A percentile compares a stretch with the other conserved stretches of the same genome.
These are phyloP conservation scores for Chrysosporium keratinophilum DNA, from an alignment of 2,329 filamentous ascomycete species.

Conservation along the genomic window DNA sequence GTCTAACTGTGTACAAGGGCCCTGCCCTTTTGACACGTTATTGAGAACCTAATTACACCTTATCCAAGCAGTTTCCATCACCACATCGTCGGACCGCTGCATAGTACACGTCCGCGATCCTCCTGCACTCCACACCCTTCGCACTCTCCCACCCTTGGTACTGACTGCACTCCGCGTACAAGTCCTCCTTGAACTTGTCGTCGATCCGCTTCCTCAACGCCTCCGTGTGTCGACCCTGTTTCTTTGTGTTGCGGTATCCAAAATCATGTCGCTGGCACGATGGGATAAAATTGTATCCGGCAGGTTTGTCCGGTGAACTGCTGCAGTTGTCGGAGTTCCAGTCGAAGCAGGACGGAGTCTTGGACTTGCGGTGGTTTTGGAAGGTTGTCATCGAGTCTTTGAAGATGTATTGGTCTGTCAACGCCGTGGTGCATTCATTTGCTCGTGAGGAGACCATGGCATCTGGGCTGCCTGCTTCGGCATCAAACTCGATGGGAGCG, in stretches of 20 bases:
- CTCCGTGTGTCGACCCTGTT: conserved; percentile 40
- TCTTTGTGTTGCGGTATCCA: conserved; percentile 46
- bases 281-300: conserved; percentile 26
- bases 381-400: conserved; percentile 36
- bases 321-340: conserved; percentile 32
- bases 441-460: not conserved
- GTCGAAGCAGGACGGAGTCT: conserved; percentile 31
- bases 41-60: not conserved
- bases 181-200: conserved; percentile 33
- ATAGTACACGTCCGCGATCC: conserved; percentile 13
- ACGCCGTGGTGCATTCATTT: conserved; percentile 7
- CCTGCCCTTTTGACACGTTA: no score
- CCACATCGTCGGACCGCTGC: conserved; percentile 12
- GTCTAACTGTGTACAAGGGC: no score
- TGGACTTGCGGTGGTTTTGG: conserved; percentile 31
- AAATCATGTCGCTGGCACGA: conserved; percentile 49
- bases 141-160: conserved; percentile 7
- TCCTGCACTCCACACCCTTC: conserved; percentile 8
- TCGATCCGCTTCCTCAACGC: conserved; percentile 39
- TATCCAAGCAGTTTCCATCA: conserved; percentile 10
- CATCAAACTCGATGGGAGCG: not conserved
- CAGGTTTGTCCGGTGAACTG: conserved; percentile 24
- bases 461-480: not conserved
- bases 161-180: conserved; percentile 11
- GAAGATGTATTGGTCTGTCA: conserved; percentile 43